Evolutionary conservation across 2,329 filamentous ascomycete genomes (phyloP), one percentile per base, ranked within the genome.

Genomic region (Penicillium aurantiogriseum): DNA sequence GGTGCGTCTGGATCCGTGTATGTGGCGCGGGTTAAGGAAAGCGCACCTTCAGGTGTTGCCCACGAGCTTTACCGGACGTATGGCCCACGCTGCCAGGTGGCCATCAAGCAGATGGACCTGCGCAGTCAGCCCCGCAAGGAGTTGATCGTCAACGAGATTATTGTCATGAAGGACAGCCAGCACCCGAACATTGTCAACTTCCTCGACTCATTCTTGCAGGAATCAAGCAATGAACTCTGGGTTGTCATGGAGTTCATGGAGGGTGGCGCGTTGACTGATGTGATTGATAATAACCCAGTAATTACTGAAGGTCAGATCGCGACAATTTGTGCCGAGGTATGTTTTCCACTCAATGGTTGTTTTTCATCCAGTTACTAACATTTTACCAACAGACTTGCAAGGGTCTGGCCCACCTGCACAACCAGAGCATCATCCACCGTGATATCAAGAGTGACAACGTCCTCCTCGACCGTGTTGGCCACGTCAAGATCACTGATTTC

Each of bases 231-330:
- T 54, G 94, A 99, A 75, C 84, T 99, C n/a, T 99, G 94, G 94
- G 92, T 99, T 11, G 93, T 99, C 51, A 96, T 99, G 94, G 94
- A 99, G 79, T 99, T 92, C 71, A 99, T 99, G 94, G 94, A 99
- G 78, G 94, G 94, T 68, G 94, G 94, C 78, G 91, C 94, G 61
- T 80, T 99, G 74, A 99, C 94, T 1, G 94, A 99, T 80, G 92
- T 99, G 59, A 99, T 99, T 77, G 94, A 99, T 77, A 97, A 97
- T 79, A 99, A 97, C 76, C 85, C 89, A 2, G 86, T 88, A 56
- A 97, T 99, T 67, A 91, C 89, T 5, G 94, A 99, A 76, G 91
- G 97, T 72, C 94, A 99, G 75, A 99, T 99, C 70, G 91, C 94
- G 10, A 97, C 93, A 5, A 97, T 99, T 64, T 97, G 93, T 76